Base-by-base conservation (phyloP, 805 yeast species). In the Wickerhamomyces queroliae region DNA sequence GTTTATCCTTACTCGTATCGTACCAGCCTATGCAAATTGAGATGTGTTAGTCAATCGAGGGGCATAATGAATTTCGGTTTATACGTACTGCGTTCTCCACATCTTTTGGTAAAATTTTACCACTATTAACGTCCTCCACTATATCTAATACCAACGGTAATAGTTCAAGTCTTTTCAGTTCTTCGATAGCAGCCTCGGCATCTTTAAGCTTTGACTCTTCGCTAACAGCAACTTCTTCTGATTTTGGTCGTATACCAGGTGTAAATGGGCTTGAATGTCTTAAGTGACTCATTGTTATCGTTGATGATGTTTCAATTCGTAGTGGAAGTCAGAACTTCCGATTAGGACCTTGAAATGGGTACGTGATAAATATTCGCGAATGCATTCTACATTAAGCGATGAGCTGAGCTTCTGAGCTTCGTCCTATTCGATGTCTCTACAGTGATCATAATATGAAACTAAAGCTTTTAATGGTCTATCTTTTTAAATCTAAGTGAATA, bases 71-170 rank as follows among this genome's bases (percentile, higher is more conserved):
- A n/a, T n/a, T n/a, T n/a, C n/a, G n/a, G n/a, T n/a, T n/a, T n/a
- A n/a, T 30, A 55, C 66, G 33, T 49, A 64, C 67, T 7, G 69
- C 62, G 45, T 66, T 68, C 24, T 63, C 69, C 29, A 65, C 63
- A 36, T 69, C 74, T 38, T 66, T 66, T 0, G 72, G 69, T n/a
- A 66, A 43, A 2, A 68, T 48, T 38, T 61, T 58, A 0, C 72
- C 73, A 2, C 54, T 45, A 33, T 64, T 61, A 10, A 69, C 59
- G 35, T 57, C 62, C 35, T 67, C 72, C 7, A 69, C 52, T 17
- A 65, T 48, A 33, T 68, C 73, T 40, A 69, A 43, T 7, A 69
- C 49, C 24, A 68, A 35, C 2, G 74, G 72, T 2, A 69, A 42
- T 15, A 69, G 43, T 30, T 69, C 72, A 30, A 63, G 49, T 12